phyloP scores from a whole-genome alignment of 495 filamentous ascomycete species.

The Aspergillus mulundensis region DNA sequence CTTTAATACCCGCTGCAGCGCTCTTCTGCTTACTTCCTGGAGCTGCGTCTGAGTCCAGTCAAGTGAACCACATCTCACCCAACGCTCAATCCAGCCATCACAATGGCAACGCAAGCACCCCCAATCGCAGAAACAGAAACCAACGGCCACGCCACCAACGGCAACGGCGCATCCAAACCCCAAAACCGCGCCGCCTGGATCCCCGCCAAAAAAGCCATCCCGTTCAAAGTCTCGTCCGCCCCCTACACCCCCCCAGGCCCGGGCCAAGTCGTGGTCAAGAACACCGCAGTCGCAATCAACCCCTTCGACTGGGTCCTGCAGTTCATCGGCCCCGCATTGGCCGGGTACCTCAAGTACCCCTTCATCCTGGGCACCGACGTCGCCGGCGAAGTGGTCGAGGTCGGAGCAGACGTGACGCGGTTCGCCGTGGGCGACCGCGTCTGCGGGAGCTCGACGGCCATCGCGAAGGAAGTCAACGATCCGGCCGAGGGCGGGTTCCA shows the following conservation, averaged over 20 bases:
- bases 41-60: too few species aligned
- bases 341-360: slow-evolving; percentile 38
- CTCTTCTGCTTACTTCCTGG: too few species aligned
- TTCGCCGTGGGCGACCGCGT: slow-evolving; percentile 1
- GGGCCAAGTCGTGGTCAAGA: slow-evolving; percentile 37
- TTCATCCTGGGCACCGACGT: slow-evolving; percentile 51
- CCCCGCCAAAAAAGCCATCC: slow-evolving; percentile 7
- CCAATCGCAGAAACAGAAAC: neutral
- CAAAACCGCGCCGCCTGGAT: slow-evolving; percentile 10
- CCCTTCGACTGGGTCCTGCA: slow-evolving; percentile 47
- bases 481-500: slow-evolving; percentile 27
- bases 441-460: neutral
- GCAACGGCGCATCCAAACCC: neutral
- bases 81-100: neutral
- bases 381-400: slow-evolving; percentile 48
- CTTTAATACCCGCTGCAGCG: too few species aligned
- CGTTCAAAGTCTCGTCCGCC: slow-evolving; percentile 30
- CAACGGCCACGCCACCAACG: neutral
- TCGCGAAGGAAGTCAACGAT: slow-evolving; percentile 12
- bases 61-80: too few species aligned
- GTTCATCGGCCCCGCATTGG: slow-evolving; percentile 16
- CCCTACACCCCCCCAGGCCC: slow-evolving; percentile 27
- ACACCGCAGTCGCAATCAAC: slow-evolving; percentile 43
- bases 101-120: neutral
- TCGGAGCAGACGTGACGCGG: slow-evolving; percentile 34